Base-by-base conservation (phyloP, 345 rosid species). In the Balakata baccata region DNA sequence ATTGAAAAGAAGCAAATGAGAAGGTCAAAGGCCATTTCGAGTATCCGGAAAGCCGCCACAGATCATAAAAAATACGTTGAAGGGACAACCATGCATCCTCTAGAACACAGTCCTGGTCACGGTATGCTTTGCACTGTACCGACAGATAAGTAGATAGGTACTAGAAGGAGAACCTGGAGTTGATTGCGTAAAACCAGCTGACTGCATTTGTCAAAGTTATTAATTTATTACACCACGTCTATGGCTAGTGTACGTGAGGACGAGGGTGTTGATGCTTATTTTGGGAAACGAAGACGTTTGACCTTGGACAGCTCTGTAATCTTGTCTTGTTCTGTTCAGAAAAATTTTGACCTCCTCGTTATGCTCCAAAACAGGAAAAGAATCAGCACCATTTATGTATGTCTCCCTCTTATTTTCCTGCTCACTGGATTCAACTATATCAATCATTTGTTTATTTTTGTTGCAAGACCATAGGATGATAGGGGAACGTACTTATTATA, bases 81-180 rank as follows among this genome's bases (percentile, higher is more conserved):
- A 81, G 87, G 86, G 65, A 67, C 86, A 37, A 75, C 85, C 49
- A 79, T 89, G 88, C 89, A 92, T 74, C 88, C 97, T 5, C 73
- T 87, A 75, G 92, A 91, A 75, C 91, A 84, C 73, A 84, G 83
- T 81, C 86, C 84, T 43, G 94, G 91, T 53, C 93, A 88, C 63
- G 88, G 93, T 68, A 83, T 87, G 81, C 88, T 92, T 73, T 89
- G 94, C 82, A 81, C 75, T 0, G 71, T 82, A 58, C 83, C 84
- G 60, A 75, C 80, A 70, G 83, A 73, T 49, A 83, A 81, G 79
- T 47, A 70, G 83, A 73, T 49, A 83, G 82, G 79, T 47, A 57
- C 29, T 60, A 6, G 1, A 6, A 3, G 20, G 62, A 56, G 39
- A 68, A 49, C 65, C 43, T 46, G 16, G 1, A 37, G 37, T 12